Base-by-base conservation (phyloP, 257 asterid species). In the Petrea volubilis region DNA sequence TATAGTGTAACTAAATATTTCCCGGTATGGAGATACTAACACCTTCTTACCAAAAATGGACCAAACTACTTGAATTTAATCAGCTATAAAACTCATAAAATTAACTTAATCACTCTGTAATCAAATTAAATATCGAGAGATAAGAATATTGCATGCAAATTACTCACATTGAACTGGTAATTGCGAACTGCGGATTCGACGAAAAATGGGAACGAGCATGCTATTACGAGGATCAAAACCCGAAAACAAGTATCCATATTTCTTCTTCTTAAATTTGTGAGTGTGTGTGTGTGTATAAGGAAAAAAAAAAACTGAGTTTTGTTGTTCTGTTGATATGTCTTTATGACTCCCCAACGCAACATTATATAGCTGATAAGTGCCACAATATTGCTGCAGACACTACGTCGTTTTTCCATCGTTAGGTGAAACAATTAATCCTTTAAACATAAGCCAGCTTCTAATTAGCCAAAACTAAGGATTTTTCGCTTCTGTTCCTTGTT, bases 81-180 rank as follows among this genome's bases (percentile, higher is more conserved):
- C n/a, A n/a, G n/a, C n/a, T n/a, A n/a, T n/a, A n/a, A n/a, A n/a
- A n/a, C n/a, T n/a, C n/a, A n/a, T n/a, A n/a, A n/a, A n/a, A n/a
- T n/a, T n/a, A n/a, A n/a, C n/a, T n/a, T n/a, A n/a, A n/a, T n/a
- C n/a, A n/a, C n/a, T n/a, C n/a, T n/a, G n/a, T n/a, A n/a, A n/a
- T n/a, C n/a, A n/a, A n/a, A n/a, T n/a, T n/a, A n/a, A n/a, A n/a
- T n/a, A n/a, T n/a, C n/a, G n/a, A n/a, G n/a, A n/a, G n/a, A n/a
- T n/a, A n/a, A n/a, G n/a, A n/a, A n/a, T n/a, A n/a, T n/a, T 33
- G 38, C 38, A 33, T 3, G 49, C 49, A 41, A 3, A 13, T 7
- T 2, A 78, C 98, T 90, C 79, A 90, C 98, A 49, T 93, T 88
- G 74, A 93, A 90, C 74, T 84, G 91, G 84, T 90, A 93, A 58